Base-by-base conservation (phyloP, 306 rosid genomes). In the Pueraria montana region DNA sequence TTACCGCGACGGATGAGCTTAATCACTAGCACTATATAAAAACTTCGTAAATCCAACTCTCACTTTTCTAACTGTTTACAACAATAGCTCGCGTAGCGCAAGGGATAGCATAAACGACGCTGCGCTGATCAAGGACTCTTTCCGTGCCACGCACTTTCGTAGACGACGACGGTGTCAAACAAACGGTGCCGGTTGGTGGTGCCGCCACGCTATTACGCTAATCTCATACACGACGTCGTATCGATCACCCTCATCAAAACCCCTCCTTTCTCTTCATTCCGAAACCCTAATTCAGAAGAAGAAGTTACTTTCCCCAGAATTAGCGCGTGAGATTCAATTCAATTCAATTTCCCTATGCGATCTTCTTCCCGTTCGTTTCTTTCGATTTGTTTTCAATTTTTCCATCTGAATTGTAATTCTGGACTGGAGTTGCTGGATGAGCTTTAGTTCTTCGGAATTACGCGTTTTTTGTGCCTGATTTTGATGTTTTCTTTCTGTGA, bases 101-200 rank as follows among this genome's bases (percentile, higher is more conserved):
- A 69, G 50, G 72, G 62, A 52, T 83, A 40, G n/a, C 46, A 64
- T 55, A 79, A 82, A 82, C 82, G 84, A 85, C 85, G 64, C 67
- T 12, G 80, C 32, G 76, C 13, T 13, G 11, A 58, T 10, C 58
- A 38, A 17, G 7, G 30, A 61, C 70, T 20, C 66, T 65, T 76
- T 83, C 85, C 24, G 12, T 32, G 24, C 21, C 79, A 5, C 62
- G n/a, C 61, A 1, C 65, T 80, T 75, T 45, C n/a, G 3, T 23
- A 72, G 63, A 76, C 75, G 82, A 83, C 91, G 82, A 50, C 81
- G 18, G 64, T 24, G 67, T 72, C 76, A 52, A 48, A 56, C 85
- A 67, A 72, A 52, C 77, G 30, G 78, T 72, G 80, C 66, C 82
- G 34, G 5, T 80, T 24, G 50, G 24, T 45, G 85, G 24, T 52